Evolutionary conservation across 2,329 filamentous ascomycete genomes (phyloP), one percentile per base, ranked within the genome.

Genomic region (Hypoxylon sp.): DNA sequence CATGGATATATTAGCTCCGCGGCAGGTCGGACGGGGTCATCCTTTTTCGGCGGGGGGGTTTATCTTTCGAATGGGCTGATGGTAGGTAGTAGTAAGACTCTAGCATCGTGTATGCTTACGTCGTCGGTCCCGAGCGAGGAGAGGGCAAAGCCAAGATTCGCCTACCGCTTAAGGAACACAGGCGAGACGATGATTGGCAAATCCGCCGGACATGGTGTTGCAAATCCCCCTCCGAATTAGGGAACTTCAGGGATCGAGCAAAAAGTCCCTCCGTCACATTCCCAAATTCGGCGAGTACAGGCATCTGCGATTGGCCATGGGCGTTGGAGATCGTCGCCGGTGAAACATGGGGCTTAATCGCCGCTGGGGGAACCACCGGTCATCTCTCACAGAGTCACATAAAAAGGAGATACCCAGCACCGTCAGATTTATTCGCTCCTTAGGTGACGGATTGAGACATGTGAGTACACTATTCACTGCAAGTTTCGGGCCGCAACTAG

Each of bases 71-170:
- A 64, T 67, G 50, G 56, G 55, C 36, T 51, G 56, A 64, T 48
- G 41, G n/a, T 6, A 9, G 41, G n/a, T 6, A 9, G 28, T 21
- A 11, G 32, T 63, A 17, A 67, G 49, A 56, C 32, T 43, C 38
- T 49, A 21, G 17, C 30, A 32, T 23, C 43, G 25, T 38, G 28
- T 30, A 9, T 41, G 43, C 19, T 41, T 30, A 25, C 14, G 50
- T 53, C 51, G 55, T 69, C 66, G 66, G 66, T 69, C 66, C 66
- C 66, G 66, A 66, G 51, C 43, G 32, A 28, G n/a, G 32, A 32
- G 23, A 52, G 38, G 19, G 21, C n/a, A n/a, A 13, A 41, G 34
- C 48, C 58, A 51, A 57, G 50, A 10, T 36, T 51, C 41, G 34
- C 51, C 49, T 59, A 50, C 53, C 19, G 10, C 45, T 50, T 45